phyloP scores from a whole-genome alignment of 2,329 filamentous ascomycete genomes.

The Tolypocladium tropicale region DNA sequence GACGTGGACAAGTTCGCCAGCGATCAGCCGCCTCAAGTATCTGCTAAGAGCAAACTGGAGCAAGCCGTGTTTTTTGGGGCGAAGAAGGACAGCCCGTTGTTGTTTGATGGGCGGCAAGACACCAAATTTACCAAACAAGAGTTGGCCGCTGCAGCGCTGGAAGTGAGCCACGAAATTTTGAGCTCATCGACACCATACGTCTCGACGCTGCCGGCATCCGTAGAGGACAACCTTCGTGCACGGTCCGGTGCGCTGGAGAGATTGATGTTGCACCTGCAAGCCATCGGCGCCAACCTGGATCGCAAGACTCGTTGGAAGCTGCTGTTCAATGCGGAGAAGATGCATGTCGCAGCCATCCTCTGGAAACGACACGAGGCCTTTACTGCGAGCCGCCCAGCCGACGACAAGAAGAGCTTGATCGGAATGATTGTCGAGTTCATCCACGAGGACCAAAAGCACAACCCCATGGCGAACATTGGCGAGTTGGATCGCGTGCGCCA shows the following conservation, averaged over 20 bases:
- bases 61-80: constrained; percentile 90
- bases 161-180: constrained; percentile 73
- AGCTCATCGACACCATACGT: constrained; percentile 68
- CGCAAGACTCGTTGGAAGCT: constrained; percentile 65
- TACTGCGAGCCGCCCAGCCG: constrained; percentile 45
- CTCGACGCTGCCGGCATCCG: constrained; percentile 58
- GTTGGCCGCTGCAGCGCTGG: constrained; percentile 64
- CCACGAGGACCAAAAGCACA: constrained; percentile 64
- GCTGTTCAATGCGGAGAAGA: constrained; percentile 83
- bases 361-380: constrained; percentile 74
- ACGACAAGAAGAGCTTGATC: constrained; percentile 59
- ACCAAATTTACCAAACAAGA: constrained; percentile 59
- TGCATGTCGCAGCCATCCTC: constrained; percentile 67
- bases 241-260: constrained; percentile 65
- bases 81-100: constrained; percentile 75
- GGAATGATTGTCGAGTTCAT: constrained; percentile 67
- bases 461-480: constrained; percentile 51
- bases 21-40: constrained; percentile 51
- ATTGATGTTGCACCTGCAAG: constrained; percentile 61
- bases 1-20: constrained; percentile 51
- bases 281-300: constrained; percentile 55
- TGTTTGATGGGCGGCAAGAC: constrained; percentile 61
- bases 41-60: constrained; percentile 80
- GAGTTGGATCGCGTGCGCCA: constrained; percentile 73
- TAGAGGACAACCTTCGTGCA: constrained; percentile 70